Percentiles rank a stretch among this genome's conserved stretches.
Evolutionary conservation across 2,329 filamentous ascomycete genomes (phyloP).

Genomic region (Fusarium sp.): DNA sequence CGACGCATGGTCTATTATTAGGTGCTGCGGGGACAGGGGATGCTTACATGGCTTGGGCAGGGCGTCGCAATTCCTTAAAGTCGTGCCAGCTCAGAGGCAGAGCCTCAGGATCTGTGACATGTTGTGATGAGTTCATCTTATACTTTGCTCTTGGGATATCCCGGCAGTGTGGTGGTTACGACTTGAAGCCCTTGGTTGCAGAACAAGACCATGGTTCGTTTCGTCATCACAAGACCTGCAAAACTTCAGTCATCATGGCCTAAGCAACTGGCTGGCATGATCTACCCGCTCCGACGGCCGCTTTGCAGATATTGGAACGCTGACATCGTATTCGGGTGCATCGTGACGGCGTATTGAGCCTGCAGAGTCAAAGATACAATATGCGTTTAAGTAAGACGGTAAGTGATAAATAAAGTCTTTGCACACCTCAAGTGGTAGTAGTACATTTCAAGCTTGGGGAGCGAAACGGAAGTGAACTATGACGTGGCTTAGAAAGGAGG

Average conservation of each 20-base stretch:
- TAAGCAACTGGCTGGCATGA: background rate
- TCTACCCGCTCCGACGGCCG: background rate
- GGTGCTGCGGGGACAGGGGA: background rate
- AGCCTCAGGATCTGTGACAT: background rate
- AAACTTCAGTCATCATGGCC: background rate
- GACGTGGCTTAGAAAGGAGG: too few species aligned
- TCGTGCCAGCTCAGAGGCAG: background rate
- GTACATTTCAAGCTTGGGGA: too few species aligned
- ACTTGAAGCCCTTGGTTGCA: background rate
- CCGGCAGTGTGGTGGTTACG: accelerated
- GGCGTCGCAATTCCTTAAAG: background rate
- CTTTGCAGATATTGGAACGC: background rate
- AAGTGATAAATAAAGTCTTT: too few species aligned
- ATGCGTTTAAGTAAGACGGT: background rate
- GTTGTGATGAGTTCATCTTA: background rate
- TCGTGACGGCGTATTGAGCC: background rate
- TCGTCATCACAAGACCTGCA: background rate
- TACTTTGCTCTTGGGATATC: background rate
- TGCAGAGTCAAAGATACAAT: too few species aligned
- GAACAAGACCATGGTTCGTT: background rate
- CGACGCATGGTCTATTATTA: background rate
- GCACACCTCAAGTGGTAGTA: too few species aligned
- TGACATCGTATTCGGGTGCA: background rate
- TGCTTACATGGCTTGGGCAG: background rate
- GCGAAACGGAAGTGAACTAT: too few species aligned